These are phyloP conservation scores for Hypoxylon intermedium DNA, from an alignment of 495 filamentous ascomycete species.

Conservation along the genomic window DNA sequence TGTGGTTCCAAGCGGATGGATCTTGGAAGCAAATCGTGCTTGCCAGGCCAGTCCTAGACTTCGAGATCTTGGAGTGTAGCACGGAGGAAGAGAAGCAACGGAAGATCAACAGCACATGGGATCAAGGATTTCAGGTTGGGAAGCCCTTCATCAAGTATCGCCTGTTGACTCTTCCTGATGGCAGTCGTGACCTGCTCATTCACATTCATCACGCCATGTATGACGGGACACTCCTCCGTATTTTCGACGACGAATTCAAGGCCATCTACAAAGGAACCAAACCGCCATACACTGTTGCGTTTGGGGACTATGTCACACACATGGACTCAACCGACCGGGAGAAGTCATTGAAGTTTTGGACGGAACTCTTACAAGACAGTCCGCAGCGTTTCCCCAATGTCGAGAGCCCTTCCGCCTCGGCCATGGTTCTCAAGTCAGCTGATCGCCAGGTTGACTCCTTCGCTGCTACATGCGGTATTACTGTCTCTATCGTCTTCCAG, in stretches of 20 bases:
- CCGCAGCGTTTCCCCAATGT: not conserved
- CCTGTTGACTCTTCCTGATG: not conserved
- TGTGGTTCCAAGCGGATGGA: not conserved
- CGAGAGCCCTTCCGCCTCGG: not conserved
- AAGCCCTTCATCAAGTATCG: conserved; percentile 1
- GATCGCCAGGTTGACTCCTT: not conserved
- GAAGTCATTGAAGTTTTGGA: not conserved
- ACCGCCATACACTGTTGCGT: not conserved
- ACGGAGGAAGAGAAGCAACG: not conserved
- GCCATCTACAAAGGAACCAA: not conserved
- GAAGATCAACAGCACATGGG: not conserved
- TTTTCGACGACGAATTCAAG: not conserved
- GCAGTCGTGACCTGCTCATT: not conserved
- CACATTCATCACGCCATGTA: conserved; percentile 2
- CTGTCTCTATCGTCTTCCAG: not conserved
- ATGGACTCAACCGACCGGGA: not conserved
- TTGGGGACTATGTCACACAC: not conserved
- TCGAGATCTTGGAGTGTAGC: not conserved
- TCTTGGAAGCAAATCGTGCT: not conserved
- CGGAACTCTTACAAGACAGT: not conserved
- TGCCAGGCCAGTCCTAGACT: not conserved
- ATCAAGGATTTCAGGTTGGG: not conserved
- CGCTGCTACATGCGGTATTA: not conserved
- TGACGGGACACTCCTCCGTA: not conserved
- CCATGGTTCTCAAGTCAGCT: not conserved